These are phyloP conservation scores for Colletotrichum cereale DNA, from an alignment of 2,329 filamentous ascomycete species.

Conservation along the genomic window DNA sequence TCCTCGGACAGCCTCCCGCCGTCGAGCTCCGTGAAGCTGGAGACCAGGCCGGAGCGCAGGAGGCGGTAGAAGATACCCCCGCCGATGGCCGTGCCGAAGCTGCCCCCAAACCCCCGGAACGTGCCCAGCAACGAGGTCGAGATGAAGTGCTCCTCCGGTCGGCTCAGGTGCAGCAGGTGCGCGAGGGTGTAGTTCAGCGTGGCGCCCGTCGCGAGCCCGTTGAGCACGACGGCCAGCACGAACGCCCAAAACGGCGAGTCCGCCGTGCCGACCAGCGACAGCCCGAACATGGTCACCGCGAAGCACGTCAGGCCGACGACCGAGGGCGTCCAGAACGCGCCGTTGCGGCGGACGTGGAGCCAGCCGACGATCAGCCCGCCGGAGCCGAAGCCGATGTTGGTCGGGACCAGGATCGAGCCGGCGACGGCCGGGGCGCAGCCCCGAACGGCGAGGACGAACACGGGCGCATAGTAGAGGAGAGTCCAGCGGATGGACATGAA, in stretches of 20 bases:
- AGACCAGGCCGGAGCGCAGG: constrained; percentile 66
- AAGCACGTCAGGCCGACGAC: constrained; percentile 74
- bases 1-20: constrained; percentile 49
- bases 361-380: constrained; percentile 81
- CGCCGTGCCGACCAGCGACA: constrained; percentile 68
- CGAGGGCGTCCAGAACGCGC: constrained; percentile 78
- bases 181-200: constrained; percentile 85
- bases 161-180: constrained; percentile 80
- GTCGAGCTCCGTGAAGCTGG: constrained; percentile 66
- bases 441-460: constrained; percentile 82
- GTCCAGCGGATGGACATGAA: constrained; percentile 87
- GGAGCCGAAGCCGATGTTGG: constrained; percentile 81
- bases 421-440: constrained; percentile 77
- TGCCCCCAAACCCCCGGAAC: constrained; percentile 84
- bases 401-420: constrained; percentile 83
- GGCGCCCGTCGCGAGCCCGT: constrained; percentile 80
- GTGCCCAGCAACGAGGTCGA: constrained; percentile 82
- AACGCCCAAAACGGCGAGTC: constrained; percentile 65
- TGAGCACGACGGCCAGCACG: constrained; percentile 72
- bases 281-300: constrained; percentile 66
- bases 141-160: constrained; percentile 76
- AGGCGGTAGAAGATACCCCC: constrained; percentile 80
- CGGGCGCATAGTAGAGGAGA: constrained; percentile 83
- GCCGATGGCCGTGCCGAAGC: constrained; percentile 83
- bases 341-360: constrained; percentile 79